These are phyloP conservation scores for Cytospora leucostoma DNA, from an alignment of 2,329 filamentous ascomycete genomes.

Conservation along the genomic window DNA sequence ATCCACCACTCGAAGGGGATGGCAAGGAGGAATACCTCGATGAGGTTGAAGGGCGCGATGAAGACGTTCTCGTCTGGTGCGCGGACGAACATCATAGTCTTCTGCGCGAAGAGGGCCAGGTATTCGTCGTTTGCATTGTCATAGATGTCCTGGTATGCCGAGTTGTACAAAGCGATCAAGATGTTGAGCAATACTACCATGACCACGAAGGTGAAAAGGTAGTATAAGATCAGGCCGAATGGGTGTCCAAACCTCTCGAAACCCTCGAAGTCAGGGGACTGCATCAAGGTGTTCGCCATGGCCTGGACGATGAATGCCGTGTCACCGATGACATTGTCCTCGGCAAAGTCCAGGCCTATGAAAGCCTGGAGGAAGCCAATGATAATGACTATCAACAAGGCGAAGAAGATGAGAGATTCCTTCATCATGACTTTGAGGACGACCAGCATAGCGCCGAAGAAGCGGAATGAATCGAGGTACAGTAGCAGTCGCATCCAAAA, in stretches of 20 bases:
- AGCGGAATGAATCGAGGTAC: constrained; percentile 89
- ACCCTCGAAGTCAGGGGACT: constrained; percentile 82
- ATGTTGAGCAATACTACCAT: constrained; percentile 94
- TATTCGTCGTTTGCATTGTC: constrained; percentile 94
- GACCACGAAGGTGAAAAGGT: constrained; percentile 95
- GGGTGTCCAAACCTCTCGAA: constrained; percentile 92
- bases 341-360: constrained; percentile 82
- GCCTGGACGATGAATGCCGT: constrained; percentile 73
- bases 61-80: constrained; percentile 98
- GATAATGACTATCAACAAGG: constrained; percentile 80
- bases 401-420: constrained; percentile 94
- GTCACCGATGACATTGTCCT: constrained; percentile 69
- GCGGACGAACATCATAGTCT: constrained; percentile 95
- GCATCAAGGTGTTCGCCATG: constrained; percentile 90
- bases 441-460: constrained; percentile 98
- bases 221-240: constrained; percentile 94
- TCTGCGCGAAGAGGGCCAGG: constrained; percentile 87
- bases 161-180: constrained; percentile 95
- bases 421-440: constrained; percentile 96
- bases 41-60: constrained; percentile 91
- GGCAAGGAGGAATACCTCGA: constrained; percentile 80
- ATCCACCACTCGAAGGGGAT: constrained; percentile 96
- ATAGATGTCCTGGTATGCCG: constrained; percentile 92
- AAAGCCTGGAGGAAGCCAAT: constrained; percentile 92
- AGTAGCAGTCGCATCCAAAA: constrained; percentile 93